Percentiles rank a stretch among this genome's conserved stretches.
phyloP scores from a whole-genome alignment of 2,329 filamentous ascomycete species.

The Lasiodiplodia theobromae region DNA sequence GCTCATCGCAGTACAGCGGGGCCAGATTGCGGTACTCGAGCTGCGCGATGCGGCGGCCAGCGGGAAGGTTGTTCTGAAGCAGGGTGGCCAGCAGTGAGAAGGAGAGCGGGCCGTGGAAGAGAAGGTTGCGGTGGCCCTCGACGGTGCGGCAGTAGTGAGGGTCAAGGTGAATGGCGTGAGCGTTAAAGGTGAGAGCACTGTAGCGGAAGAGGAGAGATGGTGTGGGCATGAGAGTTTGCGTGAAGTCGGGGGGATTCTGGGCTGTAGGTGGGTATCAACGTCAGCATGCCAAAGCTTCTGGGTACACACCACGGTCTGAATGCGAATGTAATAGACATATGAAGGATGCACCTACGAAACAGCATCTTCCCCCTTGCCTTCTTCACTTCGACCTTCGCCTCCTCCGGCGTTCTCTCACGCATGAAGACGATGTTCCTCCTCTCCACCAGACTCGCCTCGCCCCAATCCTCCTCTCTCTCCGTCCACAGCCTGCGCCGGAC shows the following conservation, averaged over 20 bases:
- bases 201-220: conserved; percentile 83
- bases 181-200: conserved; percentile 78
- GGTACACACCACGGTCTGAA: too few species aligned
- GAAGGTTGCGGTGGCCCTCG: conserved; percentile 76
- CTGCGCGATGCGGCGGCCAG: conserved; percentile 53
- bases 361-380: conserved; percentile 47
- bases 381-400: conserved; percentile 41
- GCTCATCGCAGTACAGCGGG: conserved; percentile 78
- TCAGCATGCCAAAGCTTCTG: neutral
- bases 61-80: conserved; percentile 50
- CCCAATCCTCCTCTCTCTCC: conserved; percentile 50
- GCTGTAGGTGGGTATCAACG: conserved; percentile 44
- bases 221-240: conserved; percentile 69
- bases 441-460: conserved; percentile 60
- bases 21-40: conserved; percentile 83
- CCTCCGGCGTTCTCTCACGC: conserved; percentile 54
- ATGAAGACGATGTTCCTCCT: conserved; percentile 70
- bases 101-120: conserved; percentile 88
- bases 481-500: conserved; percentile 50
- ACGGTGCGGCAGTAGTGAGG: conserved; percentile 69
- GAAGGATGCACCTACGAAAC: conserved; percentile 38
- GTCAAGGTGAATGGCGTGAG: conserved; percentile 89
- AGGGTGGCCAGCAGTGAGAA: conserved; percentile 78
- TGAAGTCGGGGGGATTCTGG: conserved; percentile 60
- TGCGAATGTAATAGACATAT: too few species aligned